Evolutionary conservation across 192 early-diverging fungal genomes (phyloP).

Genomic region (Pilaira anomala): DNA sequence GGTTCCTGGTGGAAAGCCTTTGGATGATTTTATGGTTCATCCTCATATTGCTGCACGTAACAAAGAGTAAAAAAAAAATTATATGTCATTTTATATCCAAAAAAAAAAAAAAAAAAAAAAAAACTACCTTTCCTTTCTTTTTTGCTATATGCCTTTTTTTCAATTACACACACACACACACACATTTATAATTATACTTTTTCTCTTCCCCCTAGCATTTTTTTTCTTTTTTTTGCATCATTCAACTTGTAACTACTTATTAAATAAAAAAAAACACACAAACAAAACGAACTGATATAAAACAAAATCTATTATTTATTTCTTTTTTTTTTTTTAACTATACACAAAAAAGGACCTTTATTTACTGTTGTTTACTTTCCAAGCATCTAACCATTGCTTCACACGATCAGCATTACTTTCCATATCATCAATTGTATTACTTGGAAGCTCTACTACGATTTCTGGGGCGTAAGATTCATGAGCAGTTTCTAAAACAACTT

Average conservation of each 20-base stretch:
- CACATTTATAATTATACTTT: too few relatives aligned
- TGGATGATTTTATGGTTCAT: slow-evolving; percentile 84
- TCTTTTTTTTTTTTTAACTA: not conserved
- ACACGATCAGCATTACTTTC: slow-evolving; percentile 85
- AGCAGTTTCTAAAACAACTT: slow-evolving; percentile 89
- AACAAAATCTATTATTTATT: too few relatives aligned
- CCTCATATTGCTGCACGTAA: slow-evolving; percentile 20
- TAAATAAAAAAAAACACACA: too few relatives aligned
- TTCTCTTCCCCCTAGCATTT: too few relatives aligned
- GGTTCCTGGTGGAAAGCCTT: slow-evolving; percentile 91
- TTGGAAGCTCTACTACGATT: slow-evolving; percentile 77
- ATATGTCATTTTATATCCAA: not conserved
- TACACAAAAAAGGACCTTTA: not conserved
- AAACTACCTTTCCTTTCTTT: too few relatives aligned
- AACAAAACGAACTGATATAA: too few relatives aligned
- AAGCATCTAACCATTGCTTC: slow-evolving; percentile 63
- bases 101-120: too few relatives aligned
- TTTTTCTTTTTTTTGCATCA: too few relatives aligned
- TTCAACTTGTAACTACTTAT: too few relatives aligned
- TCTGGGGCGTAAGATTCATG: slow-evolving; percentile 75
- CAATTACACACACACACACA: too few relatives aligned
- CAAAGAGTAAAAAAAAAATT: not conserved
- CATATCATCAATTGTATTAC: slow-evolving; percentile 86
- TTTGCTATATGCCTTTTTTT: too few relatives aligned
- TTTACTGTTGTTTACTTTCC: slow-evolving; percentile 40